phyloP scores from a whole-genome alignment of 139 green algal species.

The Mychonastes homosphaera region DNA sequence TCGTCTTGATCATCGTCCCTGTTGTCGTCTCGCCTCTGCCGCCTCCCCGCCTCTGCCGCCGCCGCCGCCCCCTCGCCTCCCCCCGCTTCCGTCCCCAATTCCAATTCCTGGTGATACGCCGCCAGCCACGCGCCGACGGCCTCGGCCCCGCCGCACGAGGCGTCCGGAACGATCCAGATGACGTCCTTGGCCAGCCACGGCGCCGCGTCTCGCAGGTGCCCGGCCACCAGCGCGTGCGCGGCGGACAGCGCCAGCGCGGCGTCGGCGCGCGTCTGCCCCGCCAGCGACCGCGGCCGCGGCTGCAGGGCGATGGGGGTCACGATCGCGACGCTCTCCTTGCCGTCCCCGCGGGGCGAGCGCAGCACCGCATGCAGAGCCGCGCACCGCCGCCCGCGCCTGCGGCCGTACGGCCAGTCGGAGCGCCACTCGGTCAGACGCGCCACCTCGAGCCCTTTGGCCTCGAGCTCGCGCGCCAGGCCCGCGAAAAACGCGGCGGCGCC shows the following conservation, averaged over 20 bases:
- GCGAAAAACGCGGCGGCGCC: too few relatives aligned
- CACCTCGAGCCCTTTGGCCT: too few relatives aligned
- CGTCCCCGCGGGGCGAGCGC: conserved; percentile 33
- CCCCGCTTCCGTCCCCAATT: not conserved
- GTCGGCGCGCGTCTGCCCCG: conserved; percentile 5
- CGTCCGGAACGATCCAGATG: conserved; percentile 53
- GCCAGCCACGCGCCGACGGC: conserved; percentile 37
- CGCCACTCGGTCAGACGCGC: too few relatives aligned
- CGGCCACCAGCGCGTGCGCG: conserved; percentile 14
- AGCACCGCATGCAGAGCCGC: conserved; percentile 33
- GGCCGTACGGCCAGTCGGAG: too few relatives aligned
- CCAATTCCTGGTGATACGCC: conserved; percentile 22
- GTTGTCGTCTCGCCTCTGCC: not conserved
- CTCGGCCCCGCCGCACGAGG: conserved; percentile 26
- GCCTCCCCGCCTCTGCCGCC: not conserved
- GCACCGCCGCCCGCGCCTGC: conserved; percentile 11
- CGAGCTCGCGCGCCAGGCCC: too few relatives aligned
- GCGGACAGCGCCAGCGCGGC: conserved; percentile 19
- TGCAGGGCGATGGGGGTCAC: conserved; percentile 36
- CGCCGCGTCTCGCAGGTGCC: conserved; percentile 31
- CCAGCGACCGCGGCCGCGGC: not conserved
- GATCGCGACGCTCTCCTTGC: conserved; percentile 49
- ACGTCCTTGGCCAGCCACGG: conserved; percentile 60
- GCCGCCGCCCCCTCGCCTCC: not conserved
- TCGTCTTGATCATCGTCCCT: not conserved